Conservation (phyloP, 306 rosid species). For the Cyclanthera cordifolia region DNA sequence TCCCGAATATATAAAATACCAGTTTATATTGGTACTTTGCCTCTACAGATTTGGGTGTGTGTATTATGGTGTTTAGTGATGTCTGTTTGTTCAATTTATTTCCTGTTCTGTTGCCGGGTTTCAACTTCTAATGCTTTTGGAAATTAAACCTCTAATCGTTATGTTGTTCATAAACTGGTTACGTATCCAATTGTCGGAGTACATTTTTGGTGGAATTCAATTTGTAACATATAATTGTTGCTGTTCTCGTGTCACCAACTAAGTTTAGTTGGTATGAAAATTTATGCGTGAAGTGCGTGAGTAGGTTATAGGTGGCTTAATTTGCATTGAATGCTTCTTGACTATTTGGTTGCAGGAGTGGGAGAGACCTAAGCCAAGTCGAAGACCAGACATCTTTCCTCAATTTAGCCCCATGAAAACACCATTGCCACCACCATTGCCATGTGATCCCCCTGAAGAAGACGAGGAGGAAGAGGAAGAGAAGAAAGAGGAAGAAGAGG, state of each 20-base stretch:
- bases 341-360: constrained; percentile 30
- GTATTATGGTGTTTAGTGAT: neutral
- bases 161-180: neutral
- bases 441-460: constrained; percentile 47
- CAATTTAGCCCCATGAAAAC: constrained; percentile 38
- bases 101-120: neutral
- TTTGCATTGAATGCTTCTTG: neutral
- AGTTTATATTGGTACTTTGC: neutral
- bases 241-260: neutral
- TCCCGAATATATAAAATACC: too few species aligned
- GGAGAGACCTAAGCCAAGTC: constrained; percentile 39
- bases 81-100: neutral
- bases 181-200: neutral
- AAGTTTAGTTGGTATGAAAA: neutral
- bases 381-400: constrained; percentile 44
- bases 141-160: neutral
- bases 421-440: constrained; percentile 45
- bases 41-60: neutral
- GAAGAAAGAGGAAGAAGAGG: constrained; percentile 36
- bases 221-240: neutral
- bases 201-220: neutral
- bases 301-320: neutral
- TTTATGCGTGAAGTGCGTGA: neutral
- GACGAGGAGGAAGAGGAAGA: constrained; percentile 43
- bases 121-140: neutral